Conservation (phyloP, 768 basidiomycete species). For the Russula lepida region DNA sequence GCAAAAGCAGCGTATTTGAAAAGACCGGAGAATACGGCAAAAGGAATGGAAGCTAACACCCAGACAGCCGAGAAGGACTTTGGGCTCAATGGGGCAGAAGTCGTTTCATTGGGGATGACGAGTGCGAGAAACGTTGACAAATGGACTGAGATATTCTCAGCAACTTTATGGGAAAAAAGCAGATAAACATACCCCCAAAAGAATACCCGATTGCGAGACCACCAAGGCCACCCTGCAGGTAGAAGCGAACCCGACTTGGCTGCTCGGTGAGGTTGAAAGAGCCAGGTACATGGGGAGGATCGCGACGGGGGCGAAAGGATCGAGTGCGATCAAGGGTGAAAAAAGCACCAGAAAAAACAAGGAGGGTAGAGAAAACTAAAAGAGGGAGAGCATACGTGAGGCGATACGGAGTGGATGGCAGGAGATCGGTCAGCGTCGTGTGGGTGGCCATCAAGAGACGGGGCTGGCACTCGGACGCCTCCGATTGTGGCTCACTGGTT, state of each 20-base stretch:
- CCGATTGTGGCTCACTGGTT: too few species aligned
- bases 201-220: constrained; percentile 50
- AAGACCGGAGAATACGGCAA: constrained; percentile 44
- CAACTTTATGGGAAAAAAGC: constrained; percentile 1
- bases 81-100: constrained; percentile 36
- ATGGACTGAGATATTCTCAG: constrained; percentile 36
- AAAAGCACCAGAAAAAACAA: constrained; percentile 64
- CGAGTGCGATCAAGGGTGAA: constrained; percentile 62
- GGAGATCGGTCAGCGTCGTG: constrained; percentile 26
- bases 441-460: constrained; percentile 4
- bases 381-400: constrained; percentile 55
- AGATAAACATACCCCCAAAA: constrained; percentile 44
- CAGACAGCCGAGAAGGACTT: constrained; percentile 53
- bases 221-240: constrained; percentile 55
- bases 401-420: constrained; percentile 41
- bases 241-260: constrained; percentile 30
- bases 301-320: constrained; percentile 42
- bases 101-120: constrained; percentile 44
- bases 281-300: constrained; percentile 25
- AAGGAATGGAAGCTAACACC: constrained; percentile 43
- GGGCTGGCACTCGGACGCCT: too few species aligned
- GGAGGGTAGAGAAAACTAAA: constrained; percentile 45
- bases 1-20: constrained; percentile 45
- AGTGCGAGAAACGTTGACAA: constrained; percentile 52
- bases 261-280: constrained; percentile 15